A percentile compares a stretch with the other conserved stretches of the same genome.
phyloP scores from a whole-genome alignment of 352 stramenopile genomes.

The Blastocystis hominis region DNA sequence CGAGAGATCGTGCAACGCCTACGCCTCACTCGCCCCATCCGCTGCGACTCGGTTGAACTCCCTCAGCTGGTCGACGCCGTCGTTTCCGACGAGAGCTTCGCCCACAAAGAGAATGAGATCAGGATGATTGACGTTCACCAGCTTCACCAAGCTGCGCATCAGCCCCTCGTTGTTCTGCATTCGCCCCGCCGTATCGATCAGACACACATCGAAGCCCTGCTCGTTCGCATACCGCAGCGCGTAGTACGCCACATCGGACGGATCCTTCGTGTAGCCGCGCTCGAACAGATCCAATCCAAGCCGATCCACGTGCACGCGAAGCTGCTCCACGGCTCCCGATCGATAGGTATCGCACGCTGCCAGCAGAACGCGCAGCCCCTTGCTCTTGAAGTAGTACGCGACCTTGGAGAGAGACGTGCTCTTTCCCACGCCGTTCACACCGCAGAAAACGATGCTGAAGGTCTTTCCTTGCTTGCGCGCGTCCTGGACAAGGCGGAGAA shows the following conservation, averaged over 20 bases:
- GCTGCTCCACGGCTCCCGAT: constrained; percentile 91
- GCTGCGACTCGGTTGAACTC: constrained; percentile 78
- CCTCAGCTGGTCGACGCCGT: constrained; percentile 91
- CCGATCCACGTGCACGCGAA: constrained; percentile 89
- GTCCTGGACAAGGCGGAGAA: constrained; percentile 78
- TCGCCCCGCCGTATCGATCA: constrained; percentile 92
- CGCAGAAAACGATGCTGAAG: constrained; percentile 96
- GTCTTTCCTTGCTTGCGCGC: constrained; percentile 66
- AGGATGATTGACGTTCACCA: constrained; percentile 87
- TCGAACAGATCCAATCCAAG: constrained; percentile 89
- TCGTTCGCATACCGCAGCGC: constrained; percentile 85
- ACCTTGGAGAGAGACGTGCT: constrained; percentile 95
- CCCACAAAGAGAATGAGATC: constrained; percentile 97
- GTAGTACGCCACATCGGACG: constrained; percentile 80
- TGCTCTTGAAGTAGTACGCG: constrained; percentile 94
- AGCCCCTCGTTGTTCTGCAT: constrained; percentile 99
- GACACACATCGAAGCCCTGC: constrained; percentile 85
- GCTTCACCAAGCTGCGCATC: constrained; percentile 90
- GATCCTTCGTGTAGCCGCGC: constrained; percentile 89
- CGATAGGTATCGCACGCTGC: constrained; percentile 96
- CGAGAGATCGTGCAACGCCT: constrained; percentile 56
- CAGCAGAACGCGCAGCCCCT: constrained; percentile 85
- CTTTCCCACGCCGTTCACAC: constrained; percentile 96
- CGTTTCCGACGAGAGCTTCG: constrained; percentile 93
- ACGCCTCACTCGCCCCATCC: background rate